Base-by-base conservation (phyloP, 2,329 filamentous ascomycete species). In the Colletotrichum nymphaeae region DNA sequence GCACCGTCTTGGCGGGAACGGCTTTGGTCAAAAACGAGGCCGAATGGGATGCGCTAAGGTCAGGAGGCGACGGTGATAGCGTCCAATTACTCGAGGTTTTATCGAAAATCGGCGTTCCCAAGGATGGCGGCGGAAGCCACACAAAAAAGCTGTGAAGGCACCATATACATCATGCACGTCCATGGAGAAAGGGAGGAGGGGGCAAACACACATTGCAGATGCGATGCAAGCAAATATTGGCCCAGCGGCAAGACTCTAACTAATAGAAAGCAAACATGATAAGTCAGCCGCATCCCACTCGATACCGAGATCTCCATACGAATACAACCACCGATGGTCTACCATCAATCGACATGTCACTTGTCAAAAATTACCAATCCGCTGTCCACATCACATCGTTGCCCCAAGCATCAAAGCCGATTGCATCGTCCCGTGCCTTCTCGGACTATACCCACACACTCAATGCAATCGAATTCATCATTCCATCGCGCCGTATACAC, bases 1-100 rank as follows among this genome's bases (percentile, higher is more conserved):
- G 91, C 3, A 92, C 91, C 0, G 80, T 92, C n/a, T 79, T 92
- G 74, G 91, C 90, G 11, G 91, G 91, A 7, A 92, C 90, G 11
- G 88, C 90, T 30, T 81, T 93, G 67, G 90, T 92, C 19, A 92
- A 92, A 82, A 89, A 79, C 32, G 81, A 88, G 76, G 81, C 78
- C 3, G 90, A 92, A 79, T 92, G 89, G 89, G 82, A 90, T 71
- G 85, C 84, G 1, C 75, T 93, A 63, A n/a, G 81, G 86, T 56
- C 30, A 37, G 42, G 59, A 11, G 35, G 55, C 24, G 65, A 65
- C 30, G 37, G 57, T 60, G 69, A 63, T 19, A 32, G 57, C 60
- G 12, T 49, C 22, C 56, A 67, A 53, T 79, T 89, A 52, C 67
- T 76, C n/a, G 76, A 79, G 63, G 78, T 89, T 5, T 74, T 90